These are phyloP conservation scores for Collybia sp. DNA, from an alignment of 768 basidiomycete genomes.

Conservation along the genomic window DNA sequence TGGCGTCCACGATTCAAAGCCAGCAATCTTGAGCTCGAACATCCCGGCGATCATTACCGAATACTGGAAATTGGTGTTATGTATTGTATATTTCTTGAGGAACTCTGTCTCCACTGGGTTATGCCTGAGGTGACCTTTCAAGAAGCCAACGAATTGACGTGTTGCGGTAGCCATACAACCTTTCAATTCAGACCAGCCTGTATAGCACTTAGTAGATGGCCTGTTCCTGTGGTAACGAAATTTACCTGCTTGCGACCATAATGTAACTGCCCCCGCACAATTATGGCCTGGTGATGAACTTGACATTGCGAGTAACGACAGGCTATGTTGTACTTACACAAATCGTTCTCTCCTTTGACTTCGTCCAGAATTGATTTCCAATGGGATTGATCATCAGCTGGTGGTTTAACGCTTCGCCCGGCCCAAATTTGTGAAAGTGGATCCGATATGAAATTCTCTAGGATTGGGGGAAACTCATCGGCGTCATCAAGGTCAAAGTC, in stretches of 20 bases:
- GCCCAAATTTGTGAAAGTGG: slow-evolving; percentile 13
- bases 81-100: background rate
- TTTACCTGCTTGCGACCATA: slow-evolving; percentile 13
- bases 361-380: slow-evolving; percentile 15
- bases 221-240: background rate
- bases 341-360: slow-evolving; percentile 7
- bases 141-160: too few relatives aligned
- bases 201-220: background rate
- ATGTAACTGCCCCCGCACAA: slow-evolving; percentile 13
- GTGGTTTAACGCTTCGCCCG: slow-evolving; percentile 14
- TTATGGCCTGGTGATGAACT: slow-evolving; percentile 8
- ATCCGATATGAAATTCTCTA: slow-evolving; percentile 9
- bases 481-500: background rate
- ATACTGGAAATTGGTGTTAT: slow-evolving; percentile 1
- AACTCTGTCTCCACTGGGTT: background rate
- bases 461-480: background rate
- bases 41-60: slow-evolving; percentile 9
- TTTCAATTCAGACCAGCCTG: slow-evolving; percentile 13
- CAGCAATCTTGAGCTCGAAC: slow-evolving; percentile 6
- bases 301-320: background rate
- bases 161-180: slow-evolving; percentile 2
- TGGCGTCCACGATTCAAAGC: slow-evolving; percentile 18
- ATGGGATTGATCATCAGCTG: slow-evolving; percentile 7
- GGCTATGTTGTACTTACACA: slow-evolving; percentile 4
- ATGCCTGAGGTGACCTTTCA: slow-evolving; percentile 7